Evolutionary conservation across 1,284 basidiomycete genomes (phyloP), one percentile per base, ranked within the genome.

Genomic region (Malassezia japonica): DNA sequence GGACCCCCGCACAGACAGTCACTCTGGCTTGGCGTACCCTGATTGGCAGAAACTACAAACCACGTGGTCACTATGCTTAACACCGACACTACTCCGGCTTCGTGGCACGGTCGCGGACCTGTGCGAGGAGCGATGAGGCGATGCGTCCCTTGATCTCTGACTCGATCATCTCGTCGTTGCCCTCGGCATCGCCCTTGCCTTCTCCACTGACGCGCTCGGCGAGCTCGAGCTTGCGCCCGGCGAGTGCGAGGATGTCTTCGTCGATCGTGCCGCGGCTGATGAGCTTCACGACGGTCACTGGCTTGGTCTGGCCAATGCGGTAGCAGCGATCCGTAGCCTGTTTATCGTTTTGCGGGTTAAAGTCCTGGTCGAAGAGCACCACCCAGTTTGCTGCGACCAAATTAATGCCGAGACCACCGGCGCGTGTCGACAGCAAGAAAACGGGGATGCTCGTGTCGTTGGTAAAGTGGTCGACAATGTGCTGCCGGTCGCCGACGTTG

Each of bases 241-340:
- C 65, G 5, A 67, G 31, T 4, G 61, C 57, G 25, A 65, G 61
- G 28, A 67, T 64, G 46, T 65, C 63, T 39, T 65, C 61, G 66
- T 96, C 92, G 57, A 98, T 95, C 1, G 88, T 91, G 12, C 83
- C 87, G 54, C 82, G 83, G 1, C 87, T 85, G 62, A 96, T 87
- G n/a, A 98, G 78, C 72, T 91, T 94, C 69, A 95, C 82, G 4
- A 98, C 87, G 0, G 80, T 78, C 4, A 94, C 89, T 50, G 90
- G 83, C 46, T 83, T 81, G 67, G 85, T 87, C 74, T 94, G 90
- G 15, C 89, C 92, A 62, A 99, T 95, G n/a, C 94, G 85, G 73
- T 96, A 98, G 24, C 90, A 90, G 31, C 94, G 83, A 73, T 99
- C 94, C 49, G 92, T 89, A 0, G 94, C 94, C 76, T 98, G 92